Evolutionary conservation across 176 grass and related monocot genomes (phyloP), one percentile per base, ranked within the genome.

Genomic region (Panicum miliaceum): DNA sequence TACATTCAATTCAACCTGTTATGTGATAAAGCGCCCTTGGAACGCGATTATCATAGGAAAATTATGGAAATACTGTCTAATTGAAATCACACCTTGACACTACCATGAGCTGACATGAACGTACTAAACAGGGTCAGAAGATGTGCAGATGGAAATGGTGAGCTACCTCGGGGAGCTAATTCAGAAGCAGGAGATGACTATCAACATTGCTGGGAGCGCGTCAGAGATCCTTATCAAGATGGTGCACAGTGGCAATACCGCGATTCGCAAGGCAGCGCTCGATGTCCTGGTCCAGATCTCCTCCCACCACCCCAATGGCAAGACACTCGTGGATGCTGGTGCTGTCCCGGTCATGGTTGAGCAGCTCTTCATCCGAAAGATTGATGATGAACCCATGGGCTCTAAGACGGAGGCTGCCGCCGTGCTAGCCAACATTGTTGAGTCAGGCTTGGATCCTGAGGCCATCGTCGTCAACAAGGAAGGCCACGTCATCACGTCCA

Each of bases 71-170:
- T 19, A 19, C 3, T 51, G 6, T 50, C 2, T 51, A 15, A 8
- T 7, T 65, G 18, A 7, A 64, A 35, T 65, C 19, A 23, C 40
- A 81, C 52, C 51, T 62, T 71, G 38, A 15, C 15, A 58, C 10
- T 46, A 56, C 9, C 56, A 47, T 79, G 48, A 52, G 6, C 88
- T 91, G 46, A 91, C 64, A 79, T 73, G 16, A 71, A 79, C 5
- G 19, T 53, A 83, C 47, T 80, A 82, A 76, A 40, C 91, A 99
- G 96, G 93, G 14, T 78, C 88, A 26, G 96, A 96, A 87, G 88
- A 94, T 52, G 88, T 92, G 37, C 96, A 96, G 78, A 94, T 92
- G 88, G 88, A 96, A 86, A 99, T 99, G 93, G 96, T 92, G 8
- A 77, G 88, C 70, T 99, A 99, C 84, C 93, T 99, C 1, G 86